These are phyloP conservation scores for Neofusicoccum cordaticola DNA, from an alignment of 2,329 filamentous ascomycete genomes.

Conservation along the genomic window DNA sequence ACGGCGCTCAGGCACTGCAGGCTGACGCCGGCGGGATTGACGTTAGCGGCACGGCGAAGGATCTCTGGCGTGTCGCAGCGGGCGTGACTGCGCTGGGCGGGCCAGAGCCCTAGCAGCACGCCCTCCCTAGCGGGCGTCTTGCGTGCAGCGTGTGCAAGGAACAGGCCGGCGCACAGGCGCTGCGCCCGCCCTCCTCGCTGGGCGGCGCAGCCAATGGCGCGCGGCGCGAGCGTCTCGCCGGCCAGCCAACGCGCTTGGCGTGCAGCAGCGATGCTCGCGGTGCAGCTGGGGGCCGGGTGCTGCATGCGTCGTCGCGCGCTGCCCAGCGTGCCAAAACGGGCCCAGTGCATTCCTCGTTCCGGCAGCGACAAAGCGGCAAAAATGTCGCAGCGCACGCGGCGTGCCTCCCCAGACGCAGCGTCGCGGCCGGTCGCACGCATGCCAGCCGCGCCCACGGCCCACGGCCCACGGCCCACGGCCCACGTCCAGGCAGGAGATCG, in stretches of 20 bases:
- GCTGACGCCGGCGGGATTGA: constrained; percentile 13
- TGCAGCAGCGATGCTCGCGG: constrained; percentile 12
- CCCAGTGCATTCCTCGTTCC: neutral
- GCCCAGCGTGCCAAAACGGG: neutral
- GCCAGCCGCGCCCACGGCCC: neutral
- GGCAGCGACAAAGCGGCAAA: constrained; percentile 2
- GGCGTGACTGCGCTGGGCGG: constrained; percentile 9
- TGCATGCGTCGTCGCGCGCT: constrained; percentile 15
- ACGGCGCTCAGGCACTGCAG: constrained; percentile 15
- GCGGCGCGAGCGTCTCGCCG: neutral
- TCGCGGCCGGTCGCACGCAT: neutral
- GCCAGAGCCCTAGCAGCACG: constrained; percentile 9
- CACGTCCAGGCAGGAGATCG: too few relatives aligned
- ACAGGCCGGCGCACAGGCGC: constrained; percentile 1
- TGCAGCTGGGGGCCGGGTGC: constrained; percentile 9
- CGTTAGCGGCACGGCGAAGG: constrained; percentile 15
- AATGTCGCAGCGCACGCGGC: constrained; percentile 3
- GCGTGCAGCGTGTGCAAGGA: constrained; percentile 14
- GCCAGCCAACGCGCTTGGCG: constrained; percentile 10
- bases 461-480: too few relatives aligned
- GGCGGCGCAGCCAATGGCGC: neutral
- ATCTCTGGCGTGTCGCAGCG: constrained; percentile 3
- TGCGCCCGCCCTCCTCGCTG: neutral
- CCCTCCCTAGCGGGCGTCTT: constrained; percentile 3
- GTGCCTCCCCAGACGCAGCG: neutral